Percentiles rank a stretch among this genome's conserved stretches.
phyloP scores from a whole-genome alignment of 2,329 filamentous ascomycete species.

The Amphichorda felina region DNA sequence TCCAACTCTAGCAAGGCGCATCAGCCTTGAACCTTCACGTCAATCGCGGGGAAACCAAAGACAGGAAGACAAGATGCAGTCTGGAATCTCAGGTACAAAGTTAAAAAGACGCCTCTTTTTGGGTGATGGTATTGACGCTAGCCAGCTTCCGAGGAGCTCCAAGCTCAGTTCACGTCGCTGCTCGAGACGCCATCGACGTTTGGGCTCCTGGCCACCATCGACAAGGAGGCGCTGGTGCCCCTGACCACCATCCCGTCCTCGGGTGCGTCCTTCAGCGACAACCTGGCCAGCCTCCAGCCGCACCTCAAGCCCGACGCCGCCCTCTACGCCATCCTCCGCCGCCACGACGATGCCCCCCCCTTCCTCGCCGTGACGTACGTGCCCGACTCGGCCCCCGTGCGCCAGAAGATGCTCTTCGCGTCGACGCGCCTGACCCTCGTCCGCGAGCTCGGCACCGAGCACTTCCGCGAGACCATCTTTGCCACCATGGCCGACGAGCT shows the following conservation, averaged over 20 bases:
- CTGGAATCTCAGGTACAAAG: constrained; percentile 57
- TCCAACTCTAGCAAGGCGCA: no score
- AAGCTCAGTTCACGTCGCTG: constrained; percentile 59
- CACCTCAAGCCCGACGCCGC: constrained; percentile 56
- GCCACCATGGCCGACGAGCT: constrained; percentile 59
- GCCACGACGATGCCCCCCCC: constrained; percentile 41
- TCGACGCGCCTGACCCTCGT: constrained; percentile 64
- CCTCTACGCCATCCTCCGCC: constrained; percentile 64
- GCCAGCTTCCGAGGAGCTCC: constrained; percentile 73
- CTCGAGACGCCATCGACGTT: constrained; percentile 50
- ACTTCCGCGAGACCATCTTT: constrained; percentile 68
- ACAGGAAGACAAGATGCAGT: constrained; percentile 46
- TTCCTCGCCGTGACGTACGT: constrained; percentile 69
- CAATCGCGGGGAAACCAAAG: no score
- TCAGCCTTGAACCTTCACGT: no score
- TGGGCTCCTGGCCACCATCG: constrained; percentile 61
- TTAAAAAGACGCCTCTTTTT: no score
- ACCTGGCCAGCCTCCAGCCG: constrained; percentile 49
- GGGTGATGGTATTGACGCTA: no score
- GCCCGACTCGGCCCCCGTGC: constrained; percentile 65
- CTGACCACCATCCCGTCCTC: constrained; percentile 39
- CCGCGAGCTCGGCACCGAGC: constrained; percentile 65
- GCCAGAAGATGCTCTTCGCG: constrained; percentile 81
- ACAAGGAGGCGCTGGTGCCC: constrained; percentile 55
- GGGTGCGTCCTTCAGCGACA: constrained; percentile 46